Evolutionary conservation across 1,284 basidiomycete genomes (phyloP).

Genomic region (Moesziomyces sp.): DNA sequence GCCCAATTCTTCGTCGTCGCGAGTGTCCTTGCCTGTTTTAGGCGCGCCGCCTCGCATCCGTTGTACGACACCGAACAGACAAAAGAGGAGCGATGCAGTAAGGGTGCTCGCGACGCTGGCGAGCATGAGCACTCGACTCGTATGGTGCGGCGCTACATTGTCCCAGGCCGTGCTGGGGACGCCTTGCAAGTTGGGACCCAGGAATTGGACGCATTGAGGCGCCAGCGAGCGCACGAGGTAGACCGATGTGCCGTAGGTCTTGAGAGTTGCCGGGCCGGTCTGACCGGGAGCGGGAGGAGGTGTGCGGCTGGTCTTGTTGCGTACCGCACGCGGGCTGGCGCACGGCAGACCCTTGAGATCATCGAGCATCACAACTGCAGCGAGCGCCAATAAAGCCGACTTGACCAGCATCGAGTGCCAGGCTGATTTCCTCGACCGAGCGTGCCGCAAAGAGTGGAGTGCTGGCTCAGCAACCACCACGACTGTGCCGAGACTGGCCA

Average conservation of each 20-base stretch:
- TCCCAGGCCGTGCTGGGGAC: conserved; percentile 17
- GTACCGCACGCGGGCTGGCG: no score
- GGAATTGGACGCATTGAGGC: conserved; percentile 10
- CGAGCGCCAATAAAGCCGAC: no score
- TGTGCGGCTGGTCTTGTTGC: no score
- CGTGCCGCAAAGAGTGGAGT: background rate
- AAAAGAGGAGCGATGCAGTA: conserved; percentile 2
- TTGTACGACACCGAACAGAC: conserved; percentile 8
- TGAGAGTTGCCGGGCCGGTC: no score
- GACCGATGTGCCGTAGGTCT: conserved; percentile 15
- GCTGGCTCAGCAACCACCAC: conserved; percentile 12
- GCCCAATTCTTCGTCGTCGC: no score
- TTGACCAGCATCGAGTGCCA: conserved; percentile 1
- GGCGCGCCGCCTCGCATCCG: background rate
- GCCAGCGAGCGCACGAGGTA: conserved; percentile 24
- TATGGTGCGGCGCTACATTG: background rate
- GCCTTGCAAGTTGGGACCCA: background rate
- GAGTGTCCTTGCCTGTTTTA: background rate
- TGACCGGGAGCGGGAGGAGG: no score
- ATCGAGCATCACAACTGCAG: no score
- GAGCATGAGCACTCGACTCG: conserved; percentile 3
- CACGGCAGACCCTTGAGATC: no score
- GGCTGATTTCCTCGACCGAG: no score
- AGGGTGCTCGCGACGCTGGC: background rate
- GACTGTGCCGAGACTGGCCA: background rate